phyloP scores from a whole-genome alignment of 345 rosid genomes.

The Raphanus raphanistrum region DNA sequence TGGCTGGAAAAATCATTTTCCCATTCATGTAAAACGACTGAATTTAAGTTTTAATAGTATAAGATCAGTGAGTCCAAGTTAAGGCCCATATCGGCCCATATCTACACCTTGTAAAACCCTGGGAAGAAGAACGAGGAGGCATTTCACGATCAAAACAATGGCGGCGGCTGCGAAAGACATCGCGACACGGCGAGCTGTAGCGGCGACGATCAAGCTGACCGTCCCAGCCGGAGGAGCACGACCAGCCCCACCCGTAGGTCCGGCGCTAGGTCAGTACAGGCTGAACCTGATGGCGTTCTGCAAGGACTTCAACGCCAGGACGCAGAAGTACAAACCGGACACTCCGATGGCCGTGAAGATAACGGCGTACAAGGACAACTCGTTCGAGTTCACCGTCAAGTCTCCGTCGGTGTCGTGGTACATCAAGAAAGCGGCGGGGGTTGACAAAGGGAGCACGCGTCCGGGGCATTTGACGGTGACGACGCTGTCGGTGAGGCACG shows the following conservation, averaged over 20 bases:
- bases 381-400: slow-evolving; percentile 85
- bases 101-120: neutral
- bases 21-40: too few relatives aligned
- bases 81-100: neutral
- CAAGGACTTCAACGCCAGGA: slow-evolving; percentile 95
- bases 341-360: slow-evolving; percentile 88
- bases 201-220: slow-evolving; percentile 83
- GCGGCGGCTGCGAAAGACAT: slow-evolving; percentile 55
- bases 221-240: slow-evolving; percentile 83
- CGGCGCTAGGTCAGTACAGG: slow-evolving; percentile 83
- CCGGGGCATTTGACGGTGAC: slow-evolving; percentile 78
- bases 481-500: slow-evolving; percentile 63
- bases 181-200: slow-evolving; percentile 65
- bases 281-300: slow-evolving; percentile 94
- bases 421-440: slow-evolving; percentile 87
- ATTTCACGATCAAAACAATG: slow-evolving; percentile 25
- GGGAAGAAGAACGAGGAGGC: too few relatives aligned
- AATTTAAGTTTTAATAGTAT: too few relatives aligned
- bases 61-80: too few relatives aligned
- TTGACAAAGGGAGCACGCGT: slow-evolving; percentile 70
- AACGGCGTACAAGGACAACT: slow-evolving; percentile 87
- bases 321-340: slow-evolving; percentile 91
- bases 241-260: slow-evolving; percentile 80
- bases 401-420: slow-evolving; percentile 88
- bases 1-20: too few relatives aligned